Evolutionary conservation across 208 protist genomes (phyloP), one percentile per base, ranked within the genome.

Genomic region (Wallacemonas collosoma): DNA sequence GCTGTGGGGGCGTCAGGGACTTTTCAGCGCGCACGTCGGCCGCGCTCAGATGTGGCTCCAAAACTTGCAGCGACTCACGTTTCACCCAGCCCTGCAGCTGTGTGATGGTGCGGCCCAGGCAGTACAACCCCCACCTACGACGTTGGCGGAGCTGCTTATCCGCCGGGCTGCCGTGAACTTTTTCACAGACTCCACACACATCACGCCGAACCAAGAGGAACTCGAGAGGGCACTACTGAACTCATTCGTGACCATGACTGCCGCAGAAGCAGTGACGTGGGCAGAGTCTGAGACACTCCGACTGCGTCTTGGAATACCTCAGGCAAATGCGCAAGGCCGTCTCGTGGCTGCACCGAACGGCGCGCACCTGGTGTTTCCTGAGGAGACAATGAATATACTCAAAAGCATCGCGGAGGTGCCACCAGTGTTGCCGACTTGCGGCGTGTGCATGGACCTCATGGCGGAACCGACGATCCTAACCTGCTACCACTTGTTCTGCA

Each of bases 401-500:
- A 45, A 76, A 36, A 73, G 82, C 61, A 55, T 91, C 4, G 54
- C 68, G 5, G 72, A 70, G 6, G 68, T 72, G 15, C 82, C 86
- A 11, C 80, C 86, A 26, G 39, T 75, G 54, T 26, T 88, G 26
- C 76, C 82, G 55, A 60, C 64, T 43, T 91, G 86, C 53, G 68
- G 71, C 26, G 64, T 91, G 3, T 88, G 83, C 64, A 71, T 88
- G 61, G 82, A 88, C 64, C 53, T 54, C 57, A 86, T 87, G 82
- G 51, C 53, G 6, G 75, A 73, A 15, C 86, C 83, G 38, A 88
- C 83, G 4, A 53, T 87, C 44, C 65, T 88, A 38, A 72, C 54
- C 39, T 91, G 86, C 71, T 67, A 81, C 58, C 86, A 91, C 75
- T 50, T 88, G 56, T 91, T 83, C 62, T 91, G 86, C 76, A 80